These are phyloP conservation scores for Hortaea sp. DNA, from an alignment of 2,329 filamentous ascomycete genomes.

Conservation along the genomic window DNA sequence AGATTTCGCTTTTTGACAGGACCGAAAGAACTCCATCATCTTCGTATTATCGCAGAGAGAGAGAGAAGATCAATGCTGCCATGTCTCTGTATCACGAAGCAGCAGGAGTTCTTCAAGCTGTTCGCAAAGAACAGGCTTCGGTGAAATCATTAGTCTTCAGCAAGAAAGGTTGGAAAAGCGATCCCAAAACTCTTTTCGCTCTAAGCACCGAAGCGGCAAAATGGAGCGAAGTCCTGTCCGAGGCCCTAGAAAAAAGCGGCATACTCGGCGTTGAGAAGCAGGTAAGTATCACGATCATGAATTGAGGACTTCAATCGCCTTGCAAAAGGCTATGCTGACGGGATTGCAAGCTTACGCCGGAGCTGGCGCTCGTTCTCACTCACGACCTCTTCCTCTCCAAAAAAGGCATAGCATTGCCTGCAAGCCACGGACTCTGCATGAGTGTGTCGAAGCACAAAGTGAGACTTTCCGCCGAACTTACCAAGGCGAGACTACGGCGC, in stretches of 20 bases:
- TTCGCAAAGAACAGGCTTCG: constrained; percentile 62
- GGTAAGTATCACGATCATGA: constrained; percentile 39
- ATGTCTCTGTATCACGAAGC: constrained; percentile 98
- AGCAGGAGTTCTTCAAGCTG: constrained; percentile 58
- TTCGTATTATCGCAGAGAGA: too few relatives aligned
- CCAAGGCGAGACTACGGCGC: constrained; percentile 62
- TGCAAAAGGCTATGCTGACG: background rate
- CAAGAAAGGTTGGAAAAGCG: constrained; percentile 63
- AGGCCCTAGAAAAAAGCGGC: constrained; percentile 74
- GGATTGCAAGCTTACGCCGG: constrained; percentile 59
- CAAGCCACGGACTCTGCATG: constrained; percentile 65
- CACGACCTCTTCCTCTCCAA: constrained; percentile 82
- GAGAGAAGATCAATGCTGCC: background rate
- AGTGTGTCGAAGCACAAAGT: constrained; percentile 73
- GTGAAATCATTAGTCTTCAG: constrained; percentile 77
- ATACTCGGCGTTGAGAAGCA: constrained; percentile 74
- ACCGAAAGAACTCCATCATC: too few relatives aligned
- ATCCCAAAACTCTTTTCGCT: constrained; percentile 75
- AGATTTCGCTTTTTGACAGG: too few relatives aligned
- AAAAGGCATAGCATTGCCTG: constrained; percentile 69
- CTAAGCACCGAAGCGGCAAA: constrained; percentile 78
- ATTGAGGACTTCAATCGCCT: background rate
- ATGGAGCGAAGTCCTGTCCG: constrained; percentile 78
- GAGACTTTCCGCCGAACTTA: constrained; percentile 71
- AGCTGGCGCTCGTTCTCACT: constrained; percentile 68